These are phyloP conservation scores for Ceratobasidium theobromae DNA, from an alignment of 1,284 basidiomycete species.

Conservation along the genomic window DNA sequence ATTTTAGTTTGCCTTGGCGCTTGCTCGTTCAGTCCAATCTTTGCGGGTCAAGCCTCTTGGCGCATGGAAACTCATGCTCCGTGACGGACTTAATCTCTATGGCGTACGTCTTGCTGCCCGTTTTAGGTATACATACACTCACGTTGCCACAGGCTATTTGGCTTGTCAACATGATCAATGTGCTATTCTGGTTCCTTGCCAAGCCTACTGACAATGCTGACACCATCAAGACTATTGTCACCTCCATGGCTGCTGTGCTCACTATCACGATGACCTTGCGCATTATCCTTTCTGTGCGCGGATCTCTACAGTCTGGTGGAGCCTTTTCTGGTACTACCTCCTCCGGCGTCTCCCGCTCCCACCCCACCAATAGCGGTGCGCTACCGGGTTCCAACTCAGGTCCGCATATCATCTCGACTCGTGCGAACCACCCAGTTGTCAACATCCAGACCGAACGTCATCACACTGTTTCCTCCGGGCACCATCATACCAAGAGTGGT, in stretches of 20 bases:
- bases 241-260: conserved; percentile 77
- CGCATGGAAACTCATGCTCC: conserved; percentile 80
- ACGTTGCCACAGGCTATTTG: conserved; percentile 56
- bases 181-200: conserved; percentile 79
- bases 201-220: conserved; percentile 60
- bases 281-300: conserved; percentile 75
- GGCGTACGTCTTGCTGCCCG: conserved; percentile 50
- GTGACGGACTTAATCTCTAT: conserved; percentile 80
- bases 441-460: conserved; percentile 41
- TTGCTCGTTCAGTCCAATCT: conserved; percentile 62
- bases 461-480: conserved; percentile 16
- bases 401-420: conserved; percentile 54
- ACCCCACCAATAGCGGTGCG: conserved; percentile 36
- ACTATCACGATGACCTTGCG: conserved; percentile 82
- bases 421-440: conserved; percentile 44
- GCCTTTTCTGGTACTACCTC: conserved; percentile 55
- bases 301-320: conserved; percentile 65
- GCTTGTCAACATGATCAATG: conserved; percentile 73
- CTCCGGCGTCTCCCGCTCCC: conserved; percentile 41
- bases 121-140: conserved; percentile 7
- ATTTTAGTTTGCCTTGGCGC: conserved; percentile 59
- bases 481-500: background rate
- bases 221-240: conserved; percentile 75
- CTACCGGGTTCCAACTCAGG: conserved; percentile 41
- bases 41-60: conserved; percentile 59